Evolutionary conservation across 2,329 filamentous ascomycete species (phyloP).

Genomic region (Aspergillus persii): DNA sequence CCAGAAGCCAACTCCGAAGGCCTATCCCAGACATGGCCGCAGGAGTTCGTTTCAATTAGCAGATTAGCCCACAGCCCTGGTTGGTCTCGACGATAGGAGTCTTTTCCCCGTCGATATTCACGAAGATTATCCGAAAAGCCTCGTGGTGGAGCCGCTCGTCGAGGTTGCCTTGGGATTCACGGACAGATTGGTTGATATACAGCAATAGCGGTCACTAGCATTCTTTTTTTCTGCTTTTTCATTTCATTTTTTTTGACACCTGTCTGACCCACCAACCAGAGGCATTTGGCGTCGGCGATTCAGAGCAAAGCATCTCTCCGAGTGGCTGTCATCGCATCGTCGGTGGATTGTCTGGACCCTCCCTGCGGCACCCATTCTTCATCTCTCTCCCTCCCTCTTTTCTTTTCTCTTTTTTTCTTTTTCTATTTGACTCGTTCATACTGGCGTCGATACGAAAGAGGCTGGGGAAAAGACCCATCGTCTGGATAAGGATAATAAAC

Average conservation of each 20-base stretch:
- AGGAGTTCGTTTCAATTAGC: not conserved
- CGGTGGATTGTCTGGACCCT: conserved; percentile 15
- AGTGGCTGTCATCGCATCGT: conserved; percentile 17
- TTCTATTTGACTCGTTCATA: too few relatives aligned
- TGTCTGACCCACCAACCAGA: conserved; percentile 24
- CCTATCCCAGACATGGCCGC: not conserved
- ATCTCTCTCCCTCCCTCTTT: not conserved
- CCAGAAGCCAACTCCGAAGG: not conserved
- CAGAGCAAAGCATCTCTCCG: conserved; percentile 7
- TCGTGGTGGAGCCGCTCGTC: not conserved
- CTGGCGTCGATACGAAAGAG: not conserved
- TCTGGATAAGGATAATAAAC: not conserved
- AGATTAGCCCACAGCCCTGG: not conserved
- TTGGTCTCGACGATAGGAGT: not conserved
- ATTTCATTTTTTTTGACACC: conserved; percentile 19
- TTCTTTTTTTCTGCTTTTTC: conserved; percentile 14
- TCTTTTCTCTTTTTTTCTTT: too few relatives aligned
- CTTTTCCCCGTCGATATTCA: not conserved
- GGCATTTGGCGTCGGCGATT: conserved; percentile 10
- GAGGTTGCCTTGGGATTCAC: not conserved
- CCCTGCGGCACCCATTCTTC: conserved; percentile 4
- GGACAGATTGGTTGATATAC: not conserved
- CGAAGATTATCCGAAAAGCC: not conserved
- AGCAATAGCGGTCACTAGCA: not conserved
- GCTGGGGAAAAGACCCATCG: not conserved